Base-by-base conservation (phyloP, 2,329 filamentous ascomycete species). In the Scopulariopsis brevicaulis region DNA sequence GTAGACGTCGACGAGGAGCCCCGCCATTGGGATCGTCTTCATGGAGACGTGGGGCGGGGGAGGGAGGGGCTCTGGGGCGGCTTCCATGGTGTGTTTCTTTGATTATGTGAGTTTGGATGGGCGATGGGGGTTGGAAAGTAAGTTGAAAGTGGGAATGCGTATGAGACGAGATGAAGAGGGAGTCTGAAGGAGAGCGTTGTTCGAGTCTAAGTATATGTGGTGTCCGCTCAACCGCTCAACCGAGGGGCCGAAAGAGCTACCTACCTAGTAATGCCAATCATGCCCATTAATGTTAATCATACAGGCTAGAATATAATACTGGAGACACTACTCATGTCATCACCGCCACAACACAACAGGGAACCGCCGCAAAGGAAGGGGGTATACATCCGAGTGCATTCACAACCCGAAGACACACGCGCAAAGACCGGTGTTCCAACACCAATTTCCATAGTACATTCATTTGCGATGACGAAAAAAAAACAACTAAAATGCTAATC, bases 1-100 rank as follows among this genome's bases (percentile, higher is more conserved):
- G 70, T 92, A 92, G 59, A 96, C 78, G 60, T 89, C 88, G 55
- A 87, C 83, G 11, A 88, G 77, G 57, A 96, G 83, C 53, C 91
- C 91, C 51, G 87, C 84, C 69, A 97, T 88, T 60, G 84, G 81
- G 63, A 87, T 77, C 22, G 83, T 85, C 61, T 77, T 80, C 61
- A 76, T 74, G 24, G 90, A 94, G 60, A 91, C 73, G 52, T 66
- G 7, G 6, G 74, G 71, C n/a, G 71, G 65, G 3, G 74, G 66
- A 12, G 73, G 67, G 15, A 77, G 69, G 52, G 57, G 40, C 18
- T 60, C 34, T 59, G 63, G 62, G 12, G 60, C 8, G 20, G 20
- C 6, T 4, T n/a, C n/a, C 46, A 50, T 50, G n/a, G n/a, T 24
- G n/a, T 24, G 46, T 2, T 50, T 22, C 8, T 22, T 50, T 8